A percentile compares a stretch with the other conserved stretches of the same genome.
These are phyloP conservation scores for Coccomyxa subellipsoidea DNA, from an alignment of 163 green algal genomes.

Conservation along the genomic window DNA sequence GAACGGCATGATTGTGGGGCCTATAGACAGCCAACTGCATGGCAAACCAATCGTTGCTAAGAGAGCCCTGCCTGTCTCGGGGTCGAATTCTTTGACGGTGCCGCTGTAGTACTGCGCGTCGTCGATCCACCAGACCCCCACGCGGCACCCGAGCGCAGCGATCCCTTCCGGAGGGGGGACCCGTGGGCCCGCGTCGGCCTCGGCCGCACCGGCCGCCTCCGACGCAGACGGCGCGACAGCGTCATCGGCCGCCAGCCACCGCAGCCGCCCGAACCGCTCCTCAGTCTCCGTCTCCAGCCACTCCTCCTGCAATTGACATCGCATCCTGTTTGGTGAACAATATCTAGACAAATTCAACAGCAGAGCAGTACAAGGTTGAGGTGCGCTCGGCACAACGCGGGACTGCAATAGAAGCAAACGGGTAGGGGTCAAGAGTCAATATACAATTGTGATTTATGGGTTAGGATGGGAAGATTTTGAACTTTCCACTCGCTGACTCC, in stretches of 20 bases:
- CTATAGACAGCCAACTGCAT: too few relatives aligned
- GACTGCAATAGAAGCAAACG: background rate
- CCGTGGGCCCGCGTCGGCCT: slow-evolving; percentile 11
- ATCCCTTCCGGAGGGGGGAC: background rate
- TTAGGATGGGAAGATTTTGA: too few relatives aligned
- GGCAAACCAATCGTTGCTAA: too few relatives aligned
- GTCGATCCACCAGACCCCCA: slow-evolving; percentile 48
- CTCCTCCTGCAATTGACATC: slow-evolving; percentile 39
- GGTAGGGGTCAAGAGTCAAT: background rate
- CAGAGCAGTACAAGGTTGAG: too few relatives aligned
- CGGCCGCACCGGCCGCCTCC: slow-evolving; percentile 6
- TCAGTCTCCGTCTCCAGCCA: slow-evolving; percentile 61
- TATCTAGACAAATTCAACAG: too few relatives aligned
- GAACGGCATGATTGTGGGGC: too few relatives aligned
- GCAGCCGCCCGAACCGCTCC: slow-evolving; percentile 42
- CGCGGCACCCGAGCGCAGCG: slow-evolving; percentile 36
- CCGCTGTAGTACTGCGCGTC: slow-evolving; percentile 49
- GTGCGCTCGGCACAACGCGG: too few relatives aligned
- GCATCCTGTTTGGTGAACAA: background rate
- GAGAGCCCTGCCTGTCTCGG: background rate
- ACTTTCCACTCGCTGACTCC: too few relatives aligned
- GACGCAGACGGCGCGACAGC: slow-evolving; percentile 29
- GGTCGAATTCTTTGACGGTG: slow-evolving; percentile 21
- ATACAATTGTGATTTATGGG: too few relatives aligned
- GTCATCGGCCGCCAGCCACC: slow-evolving; percentile 43